A percentile compares a stretch with the other conserved stretches of the same genome.
Conservation (phyloP, 352 stramenopile species). For the Globisporangium middletonii region DNA sequence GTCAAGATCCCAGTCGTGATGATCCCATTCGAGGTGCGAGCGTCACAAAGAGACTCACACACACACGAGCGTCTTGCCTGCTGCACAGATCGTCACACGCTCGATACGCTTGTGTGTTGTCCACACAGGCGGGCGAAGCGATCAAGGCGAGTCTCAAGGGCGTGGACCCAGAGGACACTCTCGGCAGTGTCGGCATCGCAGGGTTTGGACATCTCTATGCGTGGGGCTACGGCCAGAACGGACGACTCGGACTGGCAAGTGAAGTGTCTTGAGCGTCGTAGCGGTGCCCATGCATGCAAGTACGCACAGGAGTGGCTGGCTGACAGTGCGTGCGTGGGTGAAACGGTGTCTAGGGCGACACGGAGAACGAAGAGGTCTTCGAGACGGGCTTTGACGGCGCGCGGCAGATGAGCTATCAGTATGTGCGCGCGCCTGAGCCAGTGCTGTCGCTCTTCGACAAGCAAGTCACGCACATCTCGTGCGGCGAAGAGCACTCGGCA, state of each 20-base stretch:
- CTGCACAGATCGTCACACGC: background rate
- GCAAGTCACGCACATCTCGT: slow-evolving; percentile 40
- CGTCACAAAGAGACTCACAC: background rate
- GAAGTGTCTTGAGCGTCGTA: background rate
- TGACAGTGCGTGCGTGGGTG: background rate
- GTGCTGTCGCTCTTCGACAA: slow-evolving; percentile 43
- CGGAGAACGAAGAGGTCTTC: slow-evolving; percentile 63
- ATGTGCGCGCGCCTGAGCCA: slow-evolving; percentile 35
- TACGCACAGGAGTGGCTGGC: background rate
- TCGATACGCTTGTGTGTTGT: background rate
- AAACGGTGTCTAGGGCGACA: slow-evolving; percentile 32
- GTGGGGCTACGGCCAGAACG: slow-evolving; percentile 64
- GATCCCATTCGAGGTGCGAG: slow-evolving; percentile 40
- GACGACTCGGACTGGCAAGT: slow-evolving; percentile 51
- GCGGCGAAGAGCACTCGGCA: slow-evolving; percentile 60
- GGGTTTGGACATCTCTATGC: slow-evolving; percentile 50
- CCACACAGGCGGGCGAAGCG: slow-evolving; percentile 22
- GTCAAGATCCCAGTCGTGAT: slow-evolving; percentile 67
- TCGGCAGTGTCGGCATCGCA: slow-evolving; percentile 32
- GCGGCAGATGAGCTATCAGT: slow-evolving; percentile 66
- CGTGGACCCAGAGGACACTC: slow-evolving; percentile 38
- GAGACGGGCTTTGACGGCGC: slow-evolving; percentile 57
- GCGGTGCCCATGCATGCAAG: background rate
- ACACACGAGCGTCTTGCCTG: background rate
- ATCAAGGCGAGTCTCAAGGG: slow-evolving; percentile 41